A percentile compares a stretch with the other conserved stretches of the same genome.
Conservation (phyloP, 192 early-diverging fungal genomes). For the Dispira simplex region DNA sequence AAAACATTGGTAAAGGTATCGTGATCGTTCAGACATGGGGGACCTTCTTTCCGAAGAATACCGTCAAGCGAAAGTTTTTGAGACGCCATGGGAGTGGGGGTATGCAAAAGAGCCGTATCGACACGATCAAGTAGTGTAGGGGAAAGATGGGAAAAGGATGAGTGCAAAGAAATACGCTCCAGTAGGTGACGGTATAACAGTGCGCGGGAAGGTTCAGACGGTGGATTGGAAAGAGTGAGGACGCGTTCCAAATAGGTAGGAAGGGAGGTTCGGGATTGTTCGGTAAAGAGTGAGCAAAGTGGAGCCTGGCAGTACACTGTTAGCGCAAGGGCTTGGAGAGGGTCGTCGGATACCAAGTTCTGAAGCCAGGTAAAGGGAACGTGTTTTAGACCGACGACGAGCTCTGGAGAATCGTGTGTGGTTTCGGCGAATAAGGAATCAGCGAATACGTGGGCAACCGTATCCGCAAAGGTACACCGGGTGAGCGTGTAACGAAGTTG, state of each 20-base stretch:
- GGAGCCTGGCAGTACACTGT: not conserved
- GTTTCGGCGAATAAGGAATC: not conserved
- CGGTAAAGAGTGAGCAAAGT: not conserved
- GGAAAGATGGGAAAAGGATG: not conserved
- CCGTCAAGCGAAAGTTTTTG: not conserved
- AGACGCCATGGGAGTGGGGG: not conserved
- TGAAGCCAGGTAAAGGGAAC: constrained; percentile 1
- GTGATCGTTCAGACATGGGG: not conserved
- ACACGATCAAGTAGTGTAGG: not conserved
- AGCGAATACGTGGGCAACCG: not conserved
- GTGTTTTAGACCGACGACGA: not conserved
- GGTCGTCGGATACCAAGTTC: constrained; percentile 3
- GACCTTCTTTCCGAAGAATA: constrained; percentile 3
- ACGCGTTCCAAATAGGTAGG: not conserved
- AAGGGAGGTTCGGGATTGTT: not conserved
- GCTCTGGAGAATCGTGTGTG: not conserved
- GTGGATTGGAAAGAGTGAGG: not conserved
- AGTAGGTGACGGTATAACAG: not conserved
- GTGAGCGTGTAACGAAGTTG: constrained; percentile 3
- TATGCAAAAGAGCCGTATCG: not conserved
- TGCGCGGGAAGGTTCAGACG: not conserved
- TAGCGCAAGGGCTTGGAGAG: constrained; percentile 7
- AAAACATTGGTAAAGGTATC: constrained; percentile 2
- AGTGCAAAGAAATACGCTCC: not conserved
- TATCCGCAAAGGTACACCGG: constrained; percentile 2